Percentiles rank a stretch among this genome's conserved stretches.
phyloP scores from a whole-genome alignment of 2,329 filamentous ascomycete genomes.

The Pyrenochaeta sp. region DNA sequence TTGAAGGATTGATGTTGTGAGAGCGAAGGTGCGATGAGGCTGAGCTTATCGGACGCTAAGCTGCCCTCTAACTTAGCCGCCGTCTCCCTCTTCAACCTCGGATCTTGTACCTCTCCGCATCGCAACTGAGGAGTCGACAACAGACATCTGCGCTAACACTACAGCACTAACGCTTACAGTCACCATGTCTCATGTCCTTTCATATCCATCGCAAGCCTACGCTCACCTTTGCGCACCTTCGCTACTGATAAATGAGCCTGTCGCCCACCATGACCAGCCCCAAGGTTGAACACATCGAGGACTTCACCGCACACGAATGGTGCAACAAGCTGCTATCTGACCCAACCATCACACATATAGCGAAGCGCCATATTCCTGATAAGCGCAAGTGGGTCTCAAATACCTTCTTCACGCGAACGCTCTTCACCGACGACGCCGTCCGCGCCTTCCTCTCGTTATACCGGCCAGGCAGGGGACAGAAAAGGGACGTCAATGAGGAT shows the following conservation, averaged over 20 bases:
- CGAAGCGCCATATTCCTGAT: slow-evolving; percentile 16
- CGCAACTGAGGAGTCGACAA: slow-evolving; percentile 3
- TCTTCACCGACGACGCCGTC: slow-evolving; percentile 33
- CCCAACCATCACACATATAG: slow-evolving; percentile 28
- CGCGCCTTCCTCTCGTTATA: slow-evolving; percentile 36
- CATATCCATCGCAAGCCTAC: not conserved
- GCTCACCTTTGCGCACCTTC: not conserved
- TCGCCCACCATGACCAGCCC: not conserved
- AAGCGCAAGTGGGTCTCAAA: slow-evolving; percentile 23
- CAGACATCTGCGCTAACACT: not conserved
- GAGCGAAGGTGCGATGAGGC: not conserved
- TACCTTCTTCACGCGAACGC: slow-evolving; percentile 30
- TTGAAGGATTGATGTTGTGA: not conserved
- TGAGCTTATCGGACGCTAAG: not conserved
- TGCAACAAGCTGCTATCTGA: slow-evolving; percentile 35
- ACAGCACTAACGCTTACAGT: not conserved
- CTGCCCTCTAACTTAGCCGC: not conserved
- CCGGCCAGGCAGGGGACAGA: slow-evolving; percentile 17
- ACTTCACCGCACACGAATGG: slow-evolving; percentile 36
- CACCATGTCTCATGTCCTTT: not conserved
- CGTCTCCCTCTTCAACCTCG: slow-evolving; percentile 5
- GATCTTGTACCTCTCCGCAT: slow-evolving; percentile 7
- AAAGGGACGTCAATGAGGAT: slow-evolving; percentile 10
- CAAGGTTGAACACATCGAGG: slow-evolving; percentile 31
- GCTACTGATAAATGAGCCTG: not conserved